phyloP scores from a whole-genome alignment of 2,329 filamentous ascomycete species.

The Myriosclerotinia duriaeana region DNA sequence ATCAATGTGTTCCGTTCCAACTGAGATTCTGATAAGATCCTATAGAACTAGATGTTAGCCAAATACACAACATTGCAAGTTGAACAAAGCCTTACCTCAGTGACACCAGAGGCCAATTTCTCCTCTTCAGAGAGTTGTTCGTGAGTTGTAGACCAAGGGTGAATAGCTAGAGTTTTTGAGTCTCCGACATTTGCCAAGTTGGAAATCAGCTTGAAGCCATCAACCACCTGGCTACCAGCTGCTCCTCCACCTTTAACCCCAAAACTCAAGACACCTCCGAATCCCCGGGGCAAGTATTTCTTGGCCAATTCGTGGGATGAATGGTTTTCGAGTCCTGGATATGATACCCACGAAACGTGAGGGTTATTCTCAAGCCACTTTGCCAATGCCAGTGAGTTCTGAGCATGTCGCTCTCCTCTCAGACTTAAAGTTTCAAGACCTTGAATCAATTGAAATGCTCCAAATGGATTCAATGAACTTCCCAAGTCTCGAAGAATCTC shows the following conservation, averaged over 20 bases:
- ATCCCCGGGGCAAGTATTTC: conserved; percentile 81
- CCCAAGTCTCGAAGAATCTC: conserved; percentile 89
- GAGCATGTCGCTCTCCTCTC: conserved; percentile 80
- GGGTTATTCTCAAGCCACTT: conserved; percentile 79
- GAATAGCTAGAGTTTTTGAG: conserved; percentile 90
- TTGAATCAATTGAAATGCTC: conserved; percentile 84
- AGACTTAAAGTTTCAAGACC: conserved; percentile 88
- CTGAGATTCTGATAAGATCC: conserved; percentile 91
- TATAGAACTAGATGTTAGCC: conserved; percentile 41
- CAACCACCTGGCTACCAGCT: conserved; percentile 86
- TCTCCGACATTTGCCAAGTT: conserved; percentile 97
- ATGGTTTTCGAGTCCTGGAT: conserved; percentile 83
- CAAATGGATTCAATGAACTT: conserved; percentile 81
- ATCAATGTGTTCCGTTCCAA: conserved; percentile 94
- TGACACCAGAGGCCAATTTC: conserved; percentile 76
- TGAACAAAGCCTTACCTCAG: conserved; percentile 53
- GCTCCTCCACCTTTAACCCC: conserved; percentile 84
- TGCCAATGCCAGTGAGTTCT: conserved; percentile 78
- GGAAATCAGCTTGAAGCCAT: conserved; percentile 91
- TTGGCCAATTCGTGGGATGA: conserved; percentile 75
- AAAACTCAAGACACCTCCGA: conserved; percentile 88
- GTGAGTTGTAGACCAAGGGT: conserved; percentile 94
- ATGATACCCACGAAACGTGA: conserved; percentile 89
- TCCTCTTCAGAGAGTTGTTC: conserved; percentile 86
- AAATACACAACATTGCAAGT: neutral